Conservation (phyloP, 2,329 filamentous ascomycete genomes). For the Teratosphaeriaceae sp. region DNA sequence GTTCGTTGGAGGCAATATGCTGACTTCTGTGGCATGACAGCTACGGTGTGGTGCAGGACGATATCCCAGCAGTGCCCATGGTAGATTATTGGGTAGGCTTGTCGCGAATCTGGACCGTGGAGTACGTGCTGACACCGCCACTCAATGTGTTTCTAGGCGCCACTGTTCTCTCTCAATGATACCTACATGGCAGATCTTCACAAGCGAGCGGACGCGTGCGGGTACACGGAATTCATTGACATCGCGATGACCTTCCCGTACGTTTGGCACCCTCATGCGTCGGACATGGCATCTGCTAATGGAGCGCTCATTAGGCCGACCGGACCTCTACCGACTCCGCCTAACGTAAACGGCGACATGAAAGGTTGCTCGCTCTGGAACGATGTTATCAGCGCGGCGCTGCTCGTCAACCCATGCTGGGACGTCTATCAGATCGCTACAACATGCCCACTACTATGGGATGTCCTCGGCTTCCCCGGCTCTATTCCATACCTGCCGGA, state of each 20-base stretch:
- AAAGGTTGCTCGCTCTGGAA: constrained; percentile 45
- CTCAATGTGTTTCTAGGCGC: too few relatives aligned
- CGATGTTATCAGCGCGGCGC: constrained; percentile 48
- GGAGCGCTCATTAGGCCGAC: too few relatives aligned
- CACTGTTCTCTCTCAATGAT: constrained; percentile 59
- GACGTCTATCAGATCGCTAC: constrained; percentile 62
- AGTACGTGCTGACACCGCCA: too few relatives aligned
- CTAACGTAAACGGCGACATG: constrained; percentile 39
- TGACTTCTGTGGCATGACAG: too few relatives aligned
- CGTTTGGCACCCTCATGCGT: too few relatives aligned
- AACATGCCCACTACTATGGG: constrained; percentile 64
- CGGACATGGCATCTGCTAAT: too few relatives aligned
- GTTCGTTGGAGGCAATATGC: too few relatives aligned
- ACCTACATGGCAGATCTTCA: constrained; percentile 49
- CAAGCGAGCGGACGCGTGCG: constrained; percentile 47
- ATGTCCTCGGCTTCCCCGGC: constrained; percentile 64
- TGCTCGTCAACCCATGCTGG: constrained; percentile 67
- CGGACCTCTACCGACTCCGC: constrained; percentile 50
- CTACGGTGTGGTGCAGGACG: constrained; percentile 43
- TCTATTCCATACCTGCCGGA: constrained; percentile 55
- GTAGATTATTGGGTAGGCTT: constrained; percentile 58
- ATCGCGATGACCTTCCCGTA: constrained; percentile 63
- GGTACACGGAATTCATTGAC: constrained; percentile 54
- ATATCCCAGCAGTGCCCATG: constrained; percentile 51
- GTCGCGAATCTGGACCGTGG: too few relatives aligned